Conservation (phyloP, 768 basidiomycete species). For the Rhizopogon roseolus region DNA sequence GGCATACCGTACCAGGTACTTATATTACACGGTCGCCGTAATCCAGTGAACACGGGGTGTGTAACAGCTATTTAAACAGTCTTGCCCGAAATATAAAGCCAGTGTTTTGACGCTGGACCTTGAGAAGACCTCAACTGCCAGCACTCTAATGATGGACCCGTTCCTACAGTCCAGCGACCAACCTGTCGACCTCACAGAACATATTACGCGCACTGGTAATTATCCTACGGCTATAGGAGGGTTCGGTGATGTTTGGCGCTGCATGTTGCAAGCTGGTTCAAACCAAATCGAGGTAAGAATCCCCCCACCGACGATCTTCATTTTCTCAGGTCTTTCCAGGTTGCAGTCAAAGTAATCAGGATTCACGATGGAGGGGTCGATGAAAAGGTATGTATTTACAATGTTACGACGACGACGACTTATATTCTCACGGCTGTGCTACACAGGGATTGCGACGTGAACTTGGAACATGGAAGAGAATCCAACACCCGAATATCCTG, state of each 20-base stretch:
- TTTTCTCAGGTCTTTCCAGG: not conserved
- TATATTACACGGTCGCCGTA: not conserved
- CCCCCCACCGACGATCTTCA: not conserved
- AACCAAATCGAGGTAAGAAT: not conserved
- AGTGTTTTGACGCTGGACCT: not conserved
- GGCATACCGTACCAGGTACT: not conserved
- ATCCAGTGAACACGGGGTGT: not conserved
- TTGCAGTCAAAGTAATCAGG: slow-evolving; percentile 2
- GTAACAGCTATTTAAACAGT: not conserved
- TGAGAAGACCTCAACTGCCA: not conserved
- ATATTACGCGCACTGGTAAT: not conserved
- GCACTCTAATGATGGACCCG: not conserved
- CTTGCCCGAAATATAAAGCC: not conserved
- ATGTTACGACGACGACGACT: not conserved
- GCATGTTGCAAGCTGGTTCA: not conserved
- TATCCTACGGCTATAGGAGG: not conserved
- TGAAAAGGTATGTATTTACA: not conserved
- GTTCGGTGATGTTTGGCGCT: slow-evolving; percentile 1
- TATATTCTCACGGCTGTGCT: not conserved
- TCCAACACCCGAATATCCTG: slow-evolving; percentile 22
- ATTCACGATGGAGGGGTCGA: not conserved
- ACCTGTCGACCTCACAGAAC: not conserved
- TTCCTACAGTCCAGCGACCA: not conserved
- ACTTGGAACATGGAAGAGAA: slow-evolving; percentile 14
- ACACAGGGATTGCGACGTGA: slow-evolving; percentile 23